phyloP scores from a whole-genome alignment of 306 rosid species.

The Medicago arabica region DNA sequence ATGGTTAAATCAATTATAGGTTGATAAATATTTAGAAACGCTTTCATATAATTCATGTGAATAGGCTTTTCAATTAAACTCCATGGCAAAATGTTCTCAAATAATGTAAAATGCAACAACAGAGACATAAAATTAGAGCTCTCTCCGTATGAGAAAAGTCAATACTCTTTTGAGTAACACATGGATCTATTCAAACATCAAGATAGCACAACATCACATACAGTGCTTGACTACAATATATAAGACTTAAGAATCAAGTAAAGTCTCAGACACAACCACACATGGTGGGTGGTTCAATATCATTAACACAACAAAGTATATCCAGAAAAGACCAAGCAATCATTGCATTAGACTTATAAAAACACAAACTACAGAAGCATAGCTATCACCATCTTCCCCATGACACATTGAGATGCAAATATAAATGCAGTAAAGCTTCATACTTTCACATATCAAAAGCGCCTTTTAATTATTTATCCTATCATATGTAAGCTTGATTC shows the following conservation, averaged over 20 bases:
- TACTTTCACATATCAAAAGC: not conserved
- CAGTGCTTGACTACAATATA: not conserved
- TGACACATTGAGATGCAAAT: conserved; percentile 14
- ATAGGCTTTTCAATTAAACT: too few relatives aligned
- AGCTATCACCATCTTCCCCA: not conserved
- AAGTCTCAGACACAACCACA: conserved; percentile 16
- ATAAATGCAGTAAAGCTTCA: not conserved
- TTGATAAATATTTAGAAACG: too few relatives aligned
- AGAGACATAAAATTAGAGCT: not conserved
- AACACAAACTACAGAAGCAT: not conserved
- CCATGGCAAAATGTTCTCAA: too few relatives aligned
- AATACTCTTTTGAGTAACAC: conserved; percentile 4
- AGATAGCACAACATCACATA: not conserved
- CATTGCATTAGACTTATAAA: not conserved
- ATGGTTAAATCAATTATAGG: too few relatives aligned
- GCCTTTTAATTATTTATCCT: not conserved
- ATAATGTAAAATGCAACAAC: too few relatives aligned
- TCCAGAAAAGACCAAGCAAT: conserved; percentile 9
- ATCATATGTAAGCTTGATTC: conserved; percentile 6
- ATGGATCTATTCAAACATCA: not conserved
- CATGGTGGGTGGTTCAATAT: conserved; percentile 1
- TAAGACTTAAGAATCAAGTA: not conserved
- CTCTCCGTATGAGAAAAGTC: conserved; percentile 17
- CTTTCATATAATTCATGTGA: too few relatives aligned
- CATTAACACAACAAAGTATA: conserved; percentile 13